A percentile compares a stretch with the other conserved stretches of the same genome.
Evolutionary conservation across 1,284 basidiomycete genomes (phyloP).

Genomic region (Kalmanozyma brasiliensis): DNA sequence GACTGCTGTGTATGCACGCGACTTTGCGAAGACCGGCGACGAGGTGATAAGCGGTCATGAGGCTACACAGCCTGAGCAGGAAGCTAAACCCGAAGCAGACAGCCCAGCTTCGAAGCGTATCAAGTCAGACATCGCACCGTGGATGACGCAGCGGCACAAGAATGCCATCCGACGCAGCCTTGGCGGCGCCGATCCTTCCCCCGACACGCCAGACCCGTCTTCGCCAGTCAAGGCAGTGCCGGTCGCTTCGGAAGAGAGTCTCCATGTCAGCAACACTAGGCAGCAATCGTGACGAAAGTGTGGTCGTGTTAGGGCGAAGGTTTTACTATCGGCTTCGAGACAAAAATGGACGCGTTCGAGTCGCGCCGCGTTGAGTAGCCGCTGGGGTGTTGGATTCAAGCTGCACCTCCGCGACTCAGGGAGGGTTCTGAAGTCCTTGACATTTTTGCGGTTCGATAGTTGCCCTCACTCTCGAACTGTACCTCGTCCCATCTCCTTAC

Average conservation of each 20-base stretch:
- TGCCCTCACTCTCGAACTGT: not conserved
- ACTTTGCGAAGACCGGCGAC: not conserved
- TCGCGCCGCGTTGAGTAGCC: conserved; percentile 40
- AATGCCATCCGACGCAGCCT: conserved; percentile 27
- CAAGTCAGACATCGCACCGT: conserved; percentile 27
- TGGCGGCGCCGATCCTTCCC: conserved; percentile 1
- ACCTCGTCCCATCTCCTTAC: not conserved
- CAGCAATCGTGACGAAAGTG: too few relatives aligned
- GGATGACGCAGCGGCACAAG: conserved; percentile 30
- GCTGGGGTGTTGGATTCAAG: conserved; percentile 30
- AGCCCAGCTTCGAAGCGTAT: not conserved
- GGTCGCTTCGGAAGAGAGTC: not conserved
- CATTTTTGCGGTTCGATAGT: not conserved
- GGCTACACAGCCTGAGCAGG: not conserved
- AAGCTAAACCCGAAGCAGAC: not conserved
- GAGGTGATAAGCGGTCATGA: not conserved
- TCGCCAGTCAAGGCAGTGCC: conserved; percentile 1
- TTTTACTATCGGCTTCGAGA: too few relatives aligned
- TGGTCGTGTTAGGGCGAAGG: too few relatives aligned
- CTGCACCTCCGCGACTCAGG: conserved; percentile 14
- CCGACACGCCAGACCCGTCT: not conserved
- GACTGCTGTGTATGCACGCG: not conserved
- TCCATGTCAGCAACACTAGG: too few relatives aligned
- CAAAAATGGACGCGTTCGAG: conserved; percentile 22
- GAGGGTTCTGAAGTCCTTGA: not conserved